Evolutionary conservation across 768 basidiomycete genomes (phyloP).

Genomic region (Amanita jacksonii): DNA sequence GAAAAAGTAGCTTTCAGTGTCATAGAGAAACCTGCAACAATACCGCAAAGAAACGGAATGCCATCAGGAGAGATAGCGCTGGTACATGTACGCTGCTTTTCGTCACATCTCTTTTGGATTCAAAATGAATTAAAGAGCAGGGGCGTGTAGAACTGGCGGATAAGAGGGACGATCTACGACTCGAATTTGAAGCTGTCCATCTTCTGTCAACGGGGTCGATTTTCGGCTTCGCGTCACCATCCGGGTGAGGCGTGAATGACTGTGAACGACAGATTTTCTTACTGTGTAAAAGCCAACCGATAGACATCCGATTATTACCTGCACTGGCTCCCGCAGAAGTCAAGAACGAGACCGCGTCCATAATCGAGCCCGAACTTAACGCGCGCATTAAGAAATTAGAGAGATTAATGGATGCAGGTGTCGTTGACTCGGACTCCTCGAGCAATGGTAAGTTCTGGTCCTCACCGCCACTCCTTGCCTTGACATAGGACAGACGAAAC

Average conservation of each 20-base stretch:
- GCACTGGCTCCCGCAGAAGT: constrained; percentile 47
- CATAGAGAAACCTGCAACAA: constrained; percentile 44
- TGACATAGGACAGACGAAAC: constrained; percentile 30
- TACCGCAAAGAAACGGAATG: constrained; percentile 21
- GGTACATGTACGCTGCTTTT: constrained; percentile 47
- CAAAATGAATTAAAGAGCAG: constrained; percentile 24
- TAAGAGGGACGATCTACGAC: constrained; percentile 44
- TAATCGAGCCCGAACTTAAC: constrained; percentile 51
- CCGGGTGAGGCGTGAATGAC: constrained; percentile 34
- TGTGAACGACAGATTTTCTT: background rate
- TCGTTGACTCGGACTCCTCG: constrained; percentile 43
- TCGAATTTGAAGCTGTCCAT: constrained; percentile 75
- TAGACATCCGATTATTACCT: constrained; percentile 61
- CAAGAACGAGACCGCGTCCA: constrained; percentile 48
- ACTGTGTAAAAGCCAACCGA: constrained; percentile 30
- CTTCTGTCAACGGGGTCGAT: constrained; percentile 65
- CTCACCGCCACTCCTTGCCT: background rate
- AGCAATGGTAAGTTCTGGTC: constrained; percentile 17
- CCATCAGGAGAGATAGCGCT: constrained; percentile 39
- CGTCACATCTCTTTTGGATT: constrained; percentile 6
- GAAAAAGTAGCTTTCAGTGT: constrained; percentile 58
- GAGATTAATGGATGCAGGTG: constrained; percentile 55
- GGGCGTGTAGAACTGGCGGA: constrained; percentile 66
- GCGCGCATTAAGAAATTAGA: constrained; percentile 50
- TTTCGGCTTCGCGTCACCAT: constrained; percentile 62